Evolutionary conservation across 179 eudicot species (phyloP).

Genomic region (Beta corolliflora): DNA sequence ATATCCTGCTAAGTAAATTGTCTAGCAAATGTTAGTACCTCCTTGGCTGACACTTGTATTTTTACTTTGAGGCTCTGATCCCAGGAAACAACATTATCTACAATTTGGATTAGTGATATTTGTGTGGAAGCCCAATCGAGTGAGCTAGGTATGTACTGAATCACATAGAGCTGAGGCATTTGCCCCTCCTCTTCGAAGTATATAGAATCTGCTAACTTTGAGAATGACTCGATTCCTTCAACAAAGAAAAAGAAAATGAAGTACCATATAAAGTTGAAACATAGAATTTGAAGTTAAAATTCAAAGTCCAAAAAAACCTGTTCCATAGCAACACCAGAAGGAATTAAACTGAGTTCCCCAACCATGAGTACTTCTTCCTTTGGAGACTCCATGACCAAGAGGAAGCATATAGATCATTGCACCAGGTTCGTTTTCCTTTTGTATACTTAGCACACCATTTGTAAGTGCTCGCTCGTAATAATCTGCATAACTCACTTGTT

Average conservation of each 20-base stretch:
- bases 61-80: constrained; percentile 55
- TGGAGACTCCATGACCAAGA: constrained; percentile 69
- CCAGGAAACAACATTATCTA: constrained; percentile 56
- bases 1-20: not conserved
- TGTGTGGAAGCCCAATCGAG: constrained; percentile 58
- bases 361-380: constrained; percentile 57
- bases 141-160: constrained; percentile 77
- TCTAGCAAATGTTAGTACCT: constrained; percentile 30
- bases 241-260: not conserved
- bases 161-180: constrained; percentile 58
- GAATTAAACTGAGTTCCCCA: constrained; percentile 76
- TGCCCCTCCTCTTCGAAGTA: constrained; percentile 73
- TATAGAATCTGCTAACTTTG: constrained; percentile 92
- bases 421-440: constrained; percentile 85
- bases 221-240: constrained; percentile 85
- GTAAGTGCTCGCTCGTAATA: constrained; percentile 88
- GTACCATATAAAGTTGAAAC: constrained; percentile 44
- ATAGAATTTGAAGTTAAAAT: constrained; percentile 53
- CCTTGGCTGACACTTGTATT: constrained; percentile 37
- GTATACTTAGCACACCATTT: constrained; percentile 86
- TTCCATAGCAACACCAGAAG: constrained; percentile 98
- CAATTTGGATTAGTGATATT: constrained; percentile 48
- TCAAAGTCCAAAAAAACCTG: constrained; percentile 45
- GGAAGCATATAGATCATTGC: constrained; percentile 98
- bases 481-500: constrained; percentile 79